Conservation (phyloP, 371 early-diverging fungal genomes). For the Conidiobolus incongruus region DNA sequence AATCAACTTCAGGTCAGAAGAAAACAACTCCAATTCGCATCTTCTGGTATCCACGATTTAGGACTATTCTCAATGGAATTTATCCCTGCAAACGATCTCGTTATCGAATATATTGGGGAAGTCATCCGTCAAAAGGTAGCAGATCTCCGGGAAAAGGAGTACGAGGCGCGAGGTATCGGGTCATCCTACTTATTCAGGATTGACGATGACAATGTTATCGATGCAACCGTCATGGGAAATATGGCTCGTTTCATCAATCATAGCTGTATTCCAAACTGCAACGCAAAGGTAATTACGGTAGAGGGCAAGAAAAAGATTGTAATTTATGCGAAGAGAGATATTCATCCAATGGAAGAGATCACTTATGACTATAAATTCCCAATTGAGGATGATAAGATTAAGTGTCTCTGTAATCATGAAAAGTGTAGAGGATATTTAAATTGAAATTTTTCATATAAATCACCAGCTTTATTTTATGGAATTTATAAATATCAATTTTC, state of each 20-base stretch:
- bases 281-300: conserved; percentile 70
- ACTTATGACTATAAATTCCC: conserved; percentile 98
- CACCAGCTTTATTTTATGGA: too few species aligned
- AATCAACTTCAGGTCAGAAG: conserved; percentile 75
- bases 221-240: conserved; percentile 96
- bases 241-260: conserved; percentile 97
- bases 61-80: conserved; percentile 84
- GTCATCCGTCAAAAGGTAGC: conserved; percentile 86
- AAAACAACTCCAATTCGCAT: conserved; percentile 70
- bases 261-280: conserved; percentile 95
- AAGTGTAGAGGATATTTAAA: conserved; percentile 49
- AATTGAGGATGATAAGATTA: conserved; percentile 69
- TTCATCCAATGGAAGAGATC: conserved; percentile 87
- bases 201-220: conserved; percentile 87
- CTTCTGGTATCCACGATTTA: conserved; percentile 87
- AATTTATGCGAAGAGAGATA: conserved; percentile 75
- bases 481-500: too few species aligned
- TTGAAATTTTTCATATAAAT: conserved; percentile 5
- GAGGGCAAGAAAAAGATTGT: conserved; percentile 79
- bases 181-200: conserved; percentile 90
- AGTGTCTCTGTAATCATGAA: conserved; percentile 76
- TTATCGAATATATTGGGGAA: conserved; percentile 98
- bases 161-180: conserved; percentile 79
- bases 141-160: conserved; percentile 81
- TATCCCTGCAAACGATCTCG: conserved; percentile 80